Evolutionary conservation across 129 eudicot genomes (phyloP), one percentile per base, ranked within the genome.

Genomic region (Oenanthe sinensis): DNA sequence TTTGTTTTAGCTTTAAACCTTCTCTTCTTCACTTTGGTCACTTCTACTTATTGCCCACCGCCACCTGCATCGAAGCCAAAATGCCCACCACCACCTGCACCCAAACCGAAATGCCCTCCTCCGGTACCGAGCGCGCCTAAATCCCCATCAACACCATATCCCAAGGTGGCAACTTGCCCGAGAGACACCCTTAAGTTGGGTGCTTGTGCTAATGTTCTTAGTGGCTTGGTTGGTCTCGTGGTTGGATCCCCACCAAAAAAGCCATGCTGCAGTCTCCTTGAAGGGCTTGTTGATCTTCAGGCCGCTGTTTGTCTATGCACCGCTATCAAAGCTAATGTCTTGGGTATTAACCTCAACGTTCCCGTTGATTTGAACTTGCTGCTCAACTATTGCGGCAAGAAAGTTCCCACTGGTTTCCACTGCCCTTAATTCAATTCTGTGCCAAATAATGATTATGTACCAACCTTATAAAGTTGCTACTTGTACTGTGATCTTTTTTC

Each of bases 301-400:
- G 96, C 91, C 1, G 96, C 96, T 4, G 79, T 86, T 11, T 91
- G 96, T 80, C 91, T 91, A 50, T 91, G 96, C 85, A 88, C 91
- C 43, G 92, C 91, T 24, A 83, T 91, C 17, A 87, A 85, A 78
- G 91, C 91, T 6, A 88, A 87, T 45, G 4, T 91, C 83, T 76
- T 91, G 71, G 93, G 97, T 14, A 90, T 90, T 42, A 86, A 90
- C 79, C 86, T 90, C 4, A 84, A 90, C 74, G 72, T 90, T 19
- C 92, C 90, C 14, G 40, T 90, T 8, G 87, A 90, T 7, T 85
- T 90, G 46, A 87, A 87, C 83, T 81, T 90, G 86, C 87, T 90
- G 45, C 88, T 90, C 10, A 90, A 88, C 42, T 84, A 81, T 33
- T 90, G 96, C 77, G 82, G 84, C 68, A 90, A 86, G 86, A 85